Evolutionary conservation across 2,329 filamentous ascomycete species (phyloP), one percentile per base, ranked within the genome.

Genomic region (Fonsecaea erecta): DNA sequence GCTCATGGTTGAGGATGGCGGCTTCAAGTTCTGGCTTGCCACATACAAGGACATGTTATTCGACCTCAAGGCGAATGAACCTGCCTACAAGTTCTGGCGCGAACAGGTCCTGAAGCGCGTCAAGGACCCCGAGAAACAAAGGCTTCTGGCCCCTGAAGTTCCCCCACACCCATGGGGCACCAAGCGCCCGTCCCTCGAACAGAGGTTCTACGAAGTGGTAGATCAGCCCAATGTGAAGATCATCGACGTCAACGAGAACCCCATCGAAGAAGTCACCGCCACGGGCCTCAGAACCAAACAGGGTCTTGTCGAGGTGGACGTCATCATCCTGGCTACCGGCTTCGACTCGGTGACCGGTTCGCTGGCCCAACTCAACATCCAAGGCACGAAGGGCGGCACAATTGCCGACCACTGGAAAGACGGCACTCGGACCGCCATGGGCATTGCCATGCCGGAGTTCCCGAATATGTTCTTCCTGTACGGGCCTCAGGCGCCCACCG

Each of bases 11-110:
- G 74, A 78, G 0, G 52, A 72, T 16, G 85, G 84, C 1, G 86
- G 85, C 0, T 87, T 87, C 74, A 76, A 77, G 0, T 85, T 79
- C 73, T 86, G 84, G 84, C 77, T 87, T 1, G 77, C 76, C 0
- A 73, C 78, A 1, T 88, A 87, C 76, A 82, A 82, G 60, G 86
- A 89, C 61, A 78, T 79, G 56, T 67, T 86, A 3, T 73, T 75
- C 18, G 75, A 79, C 30, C 40, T 76, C 0, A 77, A 83, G 9
- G 83, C 84, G 1, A 88, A 87, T 71, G 73, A 78, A n/a, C 78
- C 82, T 64, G 77, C 80, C 0, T 88, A 87, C 70, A 75, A 82
- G 2, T 87, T 86, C 72, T 87, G 85, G 83, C 77, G 77, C 1
- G 78, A 78, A 65, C 85, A 85, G 73, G 81, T 81, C 0, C 78